Evolutionary conservation across 768 basidiomycete species (phyloP).

Genomic region (Calocybe indica): DNA sequence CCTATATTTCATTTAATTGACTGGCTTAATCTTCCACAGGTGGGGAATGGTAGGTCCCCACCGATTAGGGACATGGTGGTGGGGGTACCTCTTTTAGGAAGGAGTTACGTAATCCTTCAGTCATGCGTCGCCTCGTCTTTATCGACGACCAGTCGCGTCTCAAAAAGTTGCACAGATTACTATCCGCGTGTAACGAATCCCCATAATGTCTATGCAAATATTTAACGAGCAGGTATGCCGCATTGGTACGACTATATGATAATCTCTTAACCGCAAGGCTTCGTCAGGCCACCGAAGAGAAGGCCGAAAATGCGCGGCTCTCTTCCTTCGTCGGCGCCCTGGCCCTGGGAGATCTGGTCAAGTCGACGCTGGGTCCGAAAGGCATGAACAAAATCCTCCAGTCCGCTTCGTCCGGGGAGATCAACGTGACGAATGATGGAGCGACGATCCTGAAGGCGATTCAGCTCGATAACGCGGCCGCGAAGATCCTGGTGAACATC

Average conservation of each 20-base stretch:
- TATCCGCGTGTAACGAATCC: background rate
- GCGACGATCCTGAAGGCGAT: conserved; percentile 98
- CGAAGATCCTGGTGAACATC: conserved; percentile 99
- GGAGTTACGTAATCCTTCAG: no score
- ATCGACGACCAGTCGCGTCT: no score
- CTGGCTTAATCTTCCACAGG: no score
- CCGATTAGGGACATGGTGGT: no score
- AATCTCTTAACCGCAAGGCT: conserved; percentile 1
- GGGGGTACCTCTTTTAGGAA: no score
- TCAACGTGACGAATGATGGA: conserved; percentile 98
- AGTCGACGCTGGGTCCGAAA: conserved; percentile 97
- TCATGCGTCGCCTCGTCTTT: no score
- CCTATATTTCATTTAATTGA: no score
- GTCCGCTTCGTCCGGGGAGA: conserved; percentile 81
- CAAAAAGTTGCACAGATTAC: no score
- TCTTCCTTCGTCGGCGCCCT: conserved; percentile 97
- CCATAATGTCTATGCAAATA: conserved; percentile 63
- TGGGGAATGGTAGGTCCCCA: no score
- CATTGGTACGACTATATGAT: background rate
- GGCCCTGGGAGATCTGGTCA: conserved; percentile 96
- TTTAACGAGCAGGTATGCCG: conserved; percentile 52
- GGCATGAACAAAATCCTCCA: conserved; percentile 99
- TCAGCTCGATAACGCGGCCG: conserved; percentile 96
- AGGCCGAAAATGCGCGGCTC: conserved; percentile 96
- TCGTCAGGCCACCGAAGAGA: conserved; percentile 79